Conservation (phyloP, 1,139 yeast species). For the Candida sp. region DNA sequence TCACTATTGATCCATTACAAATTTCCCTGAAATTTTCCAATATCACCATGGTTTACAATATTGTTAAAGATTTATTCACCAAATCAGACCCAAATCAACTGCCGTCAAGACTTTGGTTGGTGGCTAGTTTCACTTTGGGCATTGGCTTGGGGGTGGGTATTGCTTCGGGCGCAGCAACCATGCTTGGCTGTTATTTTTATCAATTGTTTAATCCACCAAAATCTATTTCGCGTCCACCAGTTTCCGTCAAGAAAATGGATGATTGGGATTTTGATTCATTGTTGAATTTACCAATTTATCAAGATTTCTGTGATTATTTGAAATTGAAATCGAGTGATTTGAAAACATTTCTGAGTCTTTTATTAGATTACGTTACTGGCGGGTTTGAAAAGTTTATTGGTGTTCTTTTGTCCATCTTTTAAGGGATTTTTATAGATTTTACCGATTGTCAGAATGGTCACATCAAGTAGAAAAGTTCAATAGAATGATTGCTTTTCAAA, state of each 20-base stretch:
- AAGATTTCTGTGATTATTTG: slow-evolving; percentile 6
- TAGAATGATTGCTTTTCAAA: background rate
- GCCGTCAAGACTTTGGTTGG: slow-evolving; percentile 15
- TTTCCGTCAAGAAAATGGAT: background rate
- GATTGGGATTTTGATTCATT: slow-evolving; percentile 3
- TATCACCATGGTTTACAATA: slow-evolving; percentile 14
- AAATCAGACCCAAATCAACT: background rate
- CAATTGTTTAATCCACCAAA: background rate
- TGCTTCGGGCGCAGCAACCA: slow-evolving; percentile 19
- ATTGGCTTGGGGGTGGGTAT: slow-evolving; percentile 32
- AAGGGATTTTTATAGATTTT: background rate
- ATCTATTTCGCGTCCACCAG: background rate
- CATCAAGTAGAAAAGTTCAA: too few species aligned
- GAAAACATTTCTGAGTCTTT: slow-evolving; percentile 16
- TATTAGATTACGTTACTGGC: slow-evolving; percentile 18
- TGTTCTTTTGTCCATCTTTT: slow-evolving; percentile 5
- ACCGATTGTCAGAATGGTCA: background rate
- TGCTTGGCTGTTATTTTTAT: slow-evolving; percentile 11
- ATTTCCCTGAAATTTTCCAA: slow-evolving; percentile 22
- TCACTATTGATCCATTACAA: slow-evolving; percentile 32
- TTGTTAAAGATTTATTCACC: slow-evolving; percentile 13
- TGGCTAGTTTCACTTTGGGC: slow-evolving; percentile 32
- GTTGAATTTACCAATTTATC: slow-evolving; percentile 4
- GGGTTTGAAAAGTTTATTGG: slow-evolving; percentile 25
- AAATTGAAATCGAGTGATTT: slow-evolving; percentile 8